These are phyloP conservation scores for Komagataea norvegica DNA, from an alignment of 1,139 yeast species.

Conservation along the genomic window DNA sequence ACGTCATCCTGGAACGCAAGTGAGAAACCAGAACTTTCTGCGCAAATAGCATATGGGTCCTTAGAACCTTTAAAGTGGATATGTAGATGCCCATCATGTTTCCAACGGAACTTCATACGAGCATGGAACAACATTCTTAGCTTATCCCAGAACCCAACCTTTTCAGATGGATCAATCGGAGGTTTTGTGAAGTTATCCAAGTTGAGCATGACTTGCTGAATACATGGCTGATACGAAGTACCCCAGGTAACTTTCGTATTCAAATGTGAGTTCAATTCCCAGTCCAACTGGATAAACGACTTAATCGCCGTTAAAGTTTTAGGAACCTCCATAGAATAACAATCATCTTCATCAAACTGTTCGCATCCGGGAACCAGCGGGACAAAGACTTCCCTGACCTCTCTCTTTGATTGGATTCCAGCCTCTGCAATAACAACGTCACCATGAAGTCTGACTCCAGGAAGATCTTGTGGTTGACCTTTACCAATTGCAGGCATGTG, in stretches of 20 bases:
- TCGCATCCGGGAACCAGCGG: constrained; percentile 50
- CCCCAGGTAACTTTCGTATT: constrained; percentile 85
- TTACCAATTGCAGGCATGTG: constrained; percentile 37
- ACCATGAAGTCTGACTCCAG: constrained; percentile 39
- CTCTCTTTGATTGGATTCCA: constrained; percentile 38
- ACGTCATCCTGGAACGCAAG: constrained; percentile 74
- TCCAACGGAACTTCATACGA: constrained; percentile 43
- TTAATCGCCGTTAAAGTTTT: constrained; percentile 78
- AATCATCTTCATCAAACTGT: constrained; percentile 36
- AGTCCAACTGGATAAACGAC: constrained; percentile 55
- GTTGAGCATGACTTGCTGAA: constrained; percentile 74
- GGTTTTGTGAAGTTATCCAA: constrained; percentile 83
- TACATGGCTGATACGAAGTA: constrained; percentile 75
- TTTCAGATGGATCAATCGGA: constrained; percentile 78
- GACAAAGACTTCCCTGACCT: constrained; percentile 56
- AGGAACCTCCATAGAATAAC: constrained; percentile 60
- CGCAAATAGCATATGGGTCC: constrained; percentile 70
- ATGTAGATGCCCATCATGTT: constrained; percentile 49
- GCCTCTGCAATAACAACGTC: constrained; percentile 55
- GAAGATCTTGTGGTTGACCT: constrained; percentile 30
- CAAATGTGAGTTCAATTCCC: constrained; percentile 49
- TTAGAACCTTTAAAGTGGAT: constrained; percentile 61
- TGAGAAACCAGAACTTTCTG: constrained; percentile 72
- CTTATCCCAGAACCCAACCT: constrained; percentile 78
- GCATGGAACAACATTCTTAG: constrained; percentile 60